Percentiles rank a stretch among this genome's conserved stretches.
Evolutionary conservation across 2,329 filamentous ascomycete genomes (phyloP).

Genomic region (Cercospora sesami): DNA sequence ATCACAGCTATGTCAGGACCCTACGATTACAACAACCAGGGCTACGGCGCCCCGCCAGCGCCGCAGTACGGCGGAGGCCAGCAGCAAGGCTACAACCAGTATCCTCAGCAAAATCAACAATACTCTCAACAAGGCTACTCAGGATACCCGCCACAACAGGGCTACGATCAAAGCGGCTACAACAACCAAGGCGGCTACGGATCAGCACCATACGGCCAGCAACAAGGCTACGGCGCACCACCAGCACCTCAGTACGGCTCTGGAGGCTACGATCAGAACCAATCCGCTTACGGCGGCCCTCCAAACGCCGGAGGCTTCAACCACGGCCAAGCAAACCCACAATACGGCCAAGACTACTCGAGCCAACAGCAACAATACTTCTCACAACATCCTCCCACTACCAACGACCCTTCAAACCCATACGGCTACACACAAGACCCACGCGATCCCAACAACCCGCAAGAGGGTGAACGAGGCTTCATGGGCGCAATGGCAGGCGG

Average conservation of each 20-base stretch:
- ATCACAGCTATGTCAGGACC: conserved; percentile 51
- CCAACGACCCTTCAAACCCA: conserved; percentile 39
- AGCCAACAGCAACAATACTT: conserved; percentile 24
- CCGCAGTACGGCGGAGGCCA: conserved; percentile 28
- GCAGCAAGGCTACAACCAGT: conserved; percentile 32
- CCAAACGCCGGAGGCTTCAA: conserved; percentile 36
- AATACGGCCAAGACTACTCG: conserved; percentile 27
- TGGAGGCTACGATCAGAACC: conserved; percentile 27
- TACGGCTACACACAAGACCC: conserved; percentile 40
- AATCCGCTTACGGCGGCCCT: conserved; percentile 16
- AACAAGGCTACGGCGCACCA: conserved; percentile 30
- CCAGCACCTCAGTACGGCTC: conserved; percentile 24
- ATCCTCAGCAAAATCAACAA: conserved; percentile 15
- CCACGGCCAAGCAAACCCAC: conserved; percentile 31
- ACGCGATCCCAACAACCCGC: conserved; percentile 46
- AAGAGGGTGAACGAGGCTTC: conserved; percentile 58
- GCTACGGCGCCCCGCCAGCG: conserved; percentile 8
- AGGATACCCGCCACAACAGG: conserved; percentile 28
- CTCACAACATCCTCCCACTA: conserved; percentile 31
- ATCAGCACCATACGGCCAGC: conserved; percentile 26
- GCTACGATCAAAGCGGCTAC: conserved; percentile 26
- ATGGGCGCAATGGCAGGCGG: conserved; percentile 59
- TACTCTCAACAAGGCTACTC: conserved; percentile 30
- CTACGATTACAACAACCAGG: conserved; percentile 52
- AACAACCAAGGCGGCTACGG: conserved; percentile 29